Percentiles rank a stretch among this genome's conserved stretches.
Evolutionary conservation across 106 monocot species (phyloP).

Genomic region (Alisma plantagoaquatica): DNA sequence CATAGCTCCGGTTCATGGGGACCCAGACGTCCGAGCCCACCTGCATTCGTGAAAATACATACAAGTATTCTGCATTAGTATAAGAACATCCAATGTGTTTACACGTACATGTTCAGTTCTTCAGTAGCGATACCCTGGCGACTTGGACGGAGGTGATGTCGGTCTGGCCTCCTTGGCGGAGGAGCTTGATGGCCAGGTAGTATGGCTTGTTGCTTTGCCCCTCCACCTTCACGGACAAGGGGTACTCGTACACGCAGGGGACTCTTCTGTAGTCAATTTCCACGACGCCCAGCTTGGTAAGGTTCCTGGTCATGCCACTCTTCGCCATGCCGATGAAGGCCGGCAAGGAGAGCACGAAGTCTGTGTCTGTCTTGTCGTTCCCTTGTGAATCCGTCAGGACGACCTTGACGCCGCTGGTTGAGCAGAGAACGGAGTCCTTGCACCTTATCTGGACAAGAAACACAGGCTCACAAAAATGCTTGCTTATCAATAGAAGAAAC

Average conservation of each 20-base stretch:
- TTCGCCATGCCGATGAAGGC: constrained; percentile 52
- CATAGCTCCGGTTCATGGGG: constrained; percentile 43
- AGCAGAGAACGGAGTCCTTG: constrained; percentile 37
- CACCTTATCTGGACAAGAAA: constrained; percentile 54
- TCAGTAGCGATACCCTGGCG: constrained; percentile 5
- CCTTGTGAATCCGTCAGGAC: constrained; percentile 48
- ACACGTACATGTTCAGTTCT: too few relatives aligned
- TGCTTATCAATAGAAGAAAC: too few relatives aligned
- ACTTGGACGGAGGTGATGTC: constrained; percentile 37
- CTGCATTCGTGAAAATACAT: constrained; percentile 1
- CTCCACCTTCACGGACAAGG: constrained; percentile 46
- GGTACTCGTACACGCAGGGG: constrained; percentile 45
- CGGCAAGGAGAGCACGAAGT: constrained; percentile 37
- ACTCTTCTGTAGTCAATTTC: constrained; percentile 56
- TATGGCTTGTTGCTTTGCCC: constrained; percentile 36
- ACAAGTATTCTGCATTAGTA: too few relatives aligned
- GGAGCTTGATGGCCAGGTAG: constrained; percentile 39
- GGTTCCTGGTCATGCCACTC: constrained; percentile 12
- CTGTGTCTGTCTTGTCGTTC: constrained; percentile 30
- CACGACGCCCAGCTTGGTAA: constrained; percentile 21
- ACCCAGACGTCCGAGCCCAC: constrained; percentile 36
- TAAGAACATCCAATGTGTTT: too few relatives aligned
- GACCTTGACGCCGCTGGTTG: constrained; percentile 32
- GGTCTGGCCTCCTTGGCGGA: constrained; percentile 83
- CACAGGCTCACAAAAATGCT: too few relatives aligned